A percentile compares a stretch with the other conserved stretches of the same genome.
Conservation (phyloP, 768 basidiomycete species). For the Naganishia randhawae region DNA sequence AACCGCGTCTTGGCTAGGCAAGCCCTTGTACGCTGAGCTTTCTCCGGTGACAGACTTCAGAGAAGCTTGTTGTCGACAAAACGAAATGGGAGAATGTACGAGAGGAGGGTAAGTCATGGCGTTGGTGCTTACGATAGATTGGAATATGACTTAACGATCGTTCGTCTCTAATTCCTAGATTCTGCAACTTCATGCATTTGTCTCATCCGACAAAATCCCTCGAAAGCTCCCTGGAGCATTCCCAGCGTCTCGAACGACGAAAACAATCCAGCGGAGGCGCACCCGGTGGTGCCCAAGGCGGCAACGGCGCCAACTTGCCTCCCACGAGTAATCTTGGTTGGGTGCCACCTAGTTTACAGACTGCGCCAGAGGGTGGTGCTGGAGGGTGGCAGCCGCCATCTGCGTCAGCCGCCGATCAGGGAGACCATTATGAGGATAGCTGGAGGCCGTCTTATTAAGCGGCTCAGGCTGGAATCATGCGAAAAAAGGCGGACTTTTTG, state of each 20-base stretch:
- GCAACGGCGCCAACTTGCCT: slow-evolving; percentile 10
- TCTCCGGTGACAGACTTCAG: slow-evolving; percentile 98
- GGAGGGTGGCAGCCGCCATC: slow-evolving; percentile 75
- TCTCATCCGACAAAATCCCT: slow-evolving; percentile 80
- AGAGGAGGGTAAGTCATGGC: slow-evolving; percentile 60
- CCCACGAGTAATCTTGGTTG: slow-evolving; percentile 23
- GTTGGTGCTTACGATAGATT: not conserved
- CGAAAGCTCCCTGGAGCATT: slow-evolving; percentile 69
- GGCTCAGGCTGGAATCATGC: not conserved
- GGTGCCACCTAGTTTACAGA: slow-evolving; percentile 40
- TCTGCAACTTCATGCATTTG: slow-evolving; percentile 99
- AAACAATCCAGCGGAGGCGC: slow-evolving; percentile 53
- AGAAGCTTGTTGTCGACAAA: slow-evolving; percentile 97
- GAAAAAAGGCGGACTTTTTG: not conserved
- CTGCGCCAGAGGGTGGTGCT: slow-evolving; percentile 59
- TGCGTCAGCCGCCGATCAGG: slow-evolving; percentile 22
- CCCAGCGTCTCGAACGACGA: slow-evolving; percentile 77
- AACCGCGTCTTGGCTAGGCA: slow-evolving; percentile 57
- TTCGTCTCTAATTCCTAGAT: slow-evolving; percentile 55
- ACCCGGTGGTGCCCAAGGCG: not conserved
- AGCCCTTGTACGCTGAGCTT: slow-evolving; percentile 92
- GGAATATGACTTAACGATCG: not conserved
- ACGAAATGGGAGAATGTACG: slow-evolving; percentile 97
- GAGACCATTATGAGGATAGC: slow-evolving; percentile 29
- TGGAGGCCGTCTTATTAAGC: slow-evolving; percentile 26